Evolutionary conservation across 495 filamentous ascomycete species (phyloP), one percentile per base, ranked within the genome.

Genomic region (Neurospora sp.): DNA sequence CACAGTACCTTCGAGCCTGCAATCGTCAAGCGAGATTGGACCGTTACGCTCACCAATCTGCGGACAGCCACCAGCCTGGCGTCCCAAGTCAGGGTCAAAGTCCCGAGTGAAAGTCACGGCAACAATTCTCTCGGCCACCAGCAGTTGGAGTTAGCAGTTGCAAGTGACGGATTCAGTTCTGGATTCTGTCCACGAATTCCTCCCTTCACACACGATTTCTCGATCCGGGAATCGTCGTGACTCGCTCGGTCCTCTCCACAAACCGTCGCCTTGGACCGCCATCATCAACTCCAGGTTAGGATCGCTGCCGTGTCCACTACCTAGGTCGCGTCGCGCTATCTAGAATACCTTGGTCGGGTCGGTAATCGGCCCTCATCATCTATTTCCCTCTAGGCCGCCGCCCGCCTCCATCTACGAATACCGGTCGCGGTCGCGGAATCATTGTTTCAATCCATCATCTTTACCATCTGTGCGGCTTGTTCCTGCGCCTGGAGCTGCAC

Each of bases 1-100:
- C 71, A 31, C 69, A 74, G 72, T 73, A 72, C 76, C 72, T 75
- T 77, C 24, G 28, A 24, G 39, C 37, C 73, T 43, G 66, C 73
- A 76, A 79, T 74, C 72, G 28, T 78, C 79, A 81, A 81, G 80
- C 80, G 80, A 81, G 78, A 81, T 81, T 81, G 78, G 71, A 69
- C 69, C 72, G 69, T 76, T 72, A 76, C 76, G 62, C 74, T 73
- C 74, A 69, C 76, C 76, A 76, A 79, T 76, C 76, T 74, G 73
- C 73, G 38, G 66, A 71, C 75, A 70, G 48, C 70, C 73, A 48
- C 43, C 37, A 28, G 24, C 24, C 24, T 28, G 31, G 31, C 36
- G 71, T 38, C 72, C 28, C 70, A 24, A 54, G 39, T 34, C 15
- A 31, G 21, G 28, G 42, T 21, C 34, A 54, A 71, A 72, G 17